phyloP scores from a whole-genome alignment of 495 filamentous ascomycete species.

The Aspergillus ellipticus region DNA sequence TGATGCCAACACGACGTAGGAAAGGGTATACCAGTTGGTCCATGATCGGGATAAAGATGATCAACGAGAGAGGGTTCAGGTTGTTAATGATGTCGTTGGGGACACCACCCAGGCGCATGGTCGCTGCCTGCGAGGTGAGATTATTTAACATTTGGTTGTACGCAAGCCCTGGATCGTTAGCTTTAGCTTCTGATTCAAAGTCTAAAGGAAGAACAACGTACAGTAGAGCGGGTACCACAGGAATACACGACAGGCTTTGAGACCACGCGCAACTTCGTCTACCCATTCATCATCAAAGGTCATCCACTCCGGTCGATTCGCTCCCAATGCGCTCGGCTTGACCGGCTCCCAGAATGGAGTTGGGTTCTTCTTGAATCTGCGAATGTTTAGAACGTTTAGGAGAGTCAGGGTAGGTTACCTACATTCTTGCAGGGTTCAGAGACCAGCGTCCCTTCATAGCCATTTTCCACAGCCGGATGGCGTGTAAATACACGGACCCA shows the following conservation, averaged over 20 bases:
- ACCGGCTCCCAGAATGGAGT: conserved; percentile 58
- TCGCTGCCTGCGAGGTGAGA: conserved; percentile 70
- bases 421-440: conserved; percentile 43
- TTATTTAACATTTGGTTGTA: conserved; percentile 64
- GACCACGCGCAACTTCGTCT: conserved; percentile 64
- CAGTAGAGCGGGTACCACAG: conserved; percentile 69
- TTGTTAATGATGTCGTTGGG: conserved; percentile 80
- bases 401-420: not conserved
- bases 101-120: conserved; percentile 64
- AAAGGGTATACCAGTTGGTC: conserved; percentile 67
- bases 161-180: conserved; percentile 40
- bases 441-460: conserved; percentile 65
- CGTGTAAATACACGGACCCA: conserved; percentile 60
- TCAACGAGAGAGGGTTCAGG: conserved; percentile 69
- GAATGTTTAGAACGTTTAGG: not conserved
- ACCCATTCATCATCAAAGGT: conserved; percentile 73
- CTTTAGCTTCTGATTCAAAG: not conserved
- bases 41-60: conserved; percentile 76
- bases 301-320: conserved; percentile 54
- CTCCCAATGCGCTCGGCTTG: conserved; percentile 57
- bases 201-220: conserved; percentile 10
- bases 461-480: conserved; percentile 50
- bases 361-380: conserved; percentile 49
- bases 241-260: conserved; percentile 65
- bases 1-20: conserved; percentile 57